Conservation (phyloP, 2,329 filamentous ascomycete species). For the Drechslera avenae region DNA sequence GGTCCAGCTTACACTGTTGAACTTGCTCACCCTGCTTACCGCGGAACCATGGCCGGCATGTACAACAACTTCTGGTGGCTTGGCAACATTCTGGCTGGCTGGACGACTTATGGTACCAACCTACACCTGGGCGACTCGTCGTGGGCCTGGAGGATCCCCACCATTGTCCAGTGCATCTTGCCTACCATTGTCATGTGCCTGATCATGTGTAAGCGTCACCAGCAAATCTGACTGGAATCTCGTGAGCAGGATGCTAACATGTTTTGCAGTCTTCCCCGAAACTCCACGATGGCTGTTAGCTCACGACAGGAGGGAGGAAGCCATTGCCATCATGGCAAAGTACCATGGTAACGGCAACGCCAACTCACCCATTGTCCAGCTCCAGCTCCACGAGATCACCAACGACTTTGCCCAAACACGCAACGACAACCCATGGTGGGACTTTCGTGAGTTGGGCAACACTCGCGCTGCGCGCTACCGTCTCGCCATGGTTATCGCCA, state of each 20-base stretch:
- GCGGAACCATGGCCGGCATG: conserved; percentile 65
- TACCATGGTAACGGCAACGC: conserved; percentile 60
- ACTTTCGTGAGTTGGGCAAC: conserved; percentile 41
- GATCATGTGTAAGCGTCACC: conserved; percentile 46
- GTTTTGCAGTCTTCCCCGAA: conserved; percentile 8
- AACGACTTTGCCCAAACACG: conserved; percentile 35
- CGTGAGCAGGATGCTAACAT: not conserved
- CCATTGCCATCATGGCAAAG: conserved; percentile 61
- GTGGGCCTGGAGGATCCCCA: conserved; percentile 59
- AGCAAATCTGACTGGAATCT: not conserved
- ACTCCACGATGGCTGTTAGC: conserved; percentile 50
- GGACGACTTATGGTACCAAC: conserved; percentile 54
- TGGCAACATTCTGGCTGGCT: conserved; percentile 61
- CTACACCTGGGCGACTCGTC: conserved; percentile 49
- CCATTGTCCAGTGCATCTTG: conserved; percentile 37
- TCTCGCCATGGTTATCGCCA: conserved; percentile 47
- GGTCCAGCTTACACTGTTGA: conserved; percentile 65
- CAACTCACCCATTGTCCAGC: conserved; percentile 41
- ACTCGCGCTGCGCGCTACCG: conserved; percentile 42
- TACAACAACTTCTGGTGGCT: conserved; percentile 55
- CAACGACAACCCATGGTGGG: conserved; percentile 46
- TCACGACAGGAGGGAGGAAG: conserved; percentile 62
- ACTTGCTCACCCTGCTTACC: conserved; percentile 64
- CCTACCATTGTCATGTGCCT: conserved; percentile 52
- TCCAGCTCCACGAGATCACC: conserved; percentile 48